These are phyloP conservation scores for Malania oleifera DNA, from an alignment of 164 flowering plant species.

Conservation along the genomic window DNA sequence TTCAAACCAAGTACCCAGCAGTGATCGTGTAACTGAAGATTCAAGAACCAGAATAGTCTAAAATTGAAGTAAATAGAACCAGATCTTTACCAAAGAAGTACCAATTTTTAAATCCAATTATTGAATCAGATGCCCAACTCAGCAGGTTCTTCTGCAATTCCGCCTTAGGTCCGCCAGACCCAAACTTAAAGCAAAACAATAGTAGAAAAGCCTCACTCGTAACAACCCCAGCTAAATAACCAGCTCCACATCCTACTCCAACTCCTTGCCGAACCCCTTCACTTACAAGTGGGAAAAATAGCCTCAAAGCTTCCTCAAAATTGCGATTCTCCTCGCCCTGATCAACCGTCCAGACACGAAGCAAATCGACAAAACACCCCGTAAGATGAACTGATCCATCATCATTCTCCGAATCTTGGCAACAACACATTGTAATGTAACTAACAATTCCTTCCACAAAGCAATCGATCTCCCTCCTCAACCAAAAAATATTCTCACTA, in stretches of 20 bases:
- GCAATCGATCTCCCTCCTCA: slow-evolving; percentile 16
- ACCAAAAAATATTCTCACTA: slow-evolving; percentile 3
- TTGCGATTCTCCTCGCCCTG: background rate
- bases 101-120: slow-evolving; percentile 39
- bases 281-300: slow-evolving; percentile 19
- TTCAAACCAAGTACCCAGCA: too few relatives aligned
- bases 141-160: slow-evolving; percentile 37
- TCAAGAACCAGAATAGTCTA: too few relatives aligned
- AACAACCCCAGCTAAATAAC: slow-evolving; percentile 37
- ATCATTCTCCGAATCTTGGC: slow-evolving; percentile 6
- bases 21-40: too few relatives aligned
- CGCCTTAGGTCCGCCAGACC: slow-evolving; percentile 10
- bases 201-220: slow-evolving; percentile 36
- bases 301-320: background rate
- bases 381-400: slow-evolving; percentile 10
- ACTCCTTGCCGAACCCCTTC: slow-evolving; percentile 19
- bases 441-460: slow-evolving; percentile 31
- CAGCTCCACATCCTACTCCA: slow-evolving; percentile 22
- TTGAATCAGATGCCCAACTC: slow-evolving; percentile 31
- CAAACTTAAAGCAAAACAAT: slow-evolving; percentile 41
- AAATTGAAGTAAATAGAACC: background rate
- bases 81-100: slow-evolving; percentile 47
- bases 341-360: slow-evolving; percentile 17
- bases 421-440: slow-evolving; percentile 25
- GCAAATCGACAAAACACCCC: slow-evolving; percentile 7